Evolutionary conservation across 106 monocot genomes (phyloP).

Genomic region (Dactylorhiza incarnata): DNA sequence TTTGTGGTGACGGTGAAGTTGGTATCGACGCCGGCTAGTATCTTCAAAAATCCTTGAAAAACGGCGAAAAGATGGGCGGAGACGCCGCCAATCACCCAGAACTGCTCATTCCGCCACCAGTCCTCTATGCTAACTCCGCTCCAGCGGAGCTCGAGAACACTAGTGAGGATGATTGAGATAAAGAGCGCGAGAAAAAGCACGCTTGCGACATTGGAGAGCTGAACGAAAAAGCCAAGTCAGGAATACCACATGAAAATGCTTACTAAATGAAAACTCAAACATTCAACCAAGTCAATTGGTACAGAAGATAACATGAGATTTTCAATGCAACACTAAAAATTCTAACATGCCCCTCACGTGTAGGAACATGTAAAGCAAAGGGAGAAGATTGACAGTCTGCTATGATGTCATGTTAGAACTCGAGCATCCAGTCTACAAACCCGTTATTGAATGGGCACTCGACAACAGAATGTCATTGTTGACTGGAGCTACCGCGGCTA

Average conservation of each 20-base stretch:
- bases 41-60: slow-evolving; percentile 87
- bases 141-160: slow-evolving; percentile 88
- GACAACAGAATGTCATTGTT: not conserved
- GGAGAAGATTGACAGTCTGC: too few species aligned
- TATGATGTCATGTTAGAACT: too few species aligned
- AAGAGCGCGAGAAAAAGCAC: slow-evolving; percentile 80
- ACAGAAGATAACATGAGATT: not conserved
- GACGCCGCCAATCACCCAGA: slow-evolving; percentile 98
- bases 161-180: slow-evolving; percentile 91
- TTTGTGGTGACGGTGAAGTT: slow-evolving; percentile 98
- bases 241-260: too few species aligned
- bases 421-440: too few species aligned
- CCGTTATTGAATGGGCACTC: too few species aligned
- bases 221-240: not conserved
- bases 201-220: slow-evolving; percentile 87
- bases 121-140: slow-evolving; percentile 91
- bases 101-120: slow-evolving; percentile 96
- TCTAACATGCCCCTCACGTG: too few species aligned
- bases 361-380: too few species aligned
- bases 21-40: slow-evolving; percentile 82
- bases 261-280: too few species aligned
- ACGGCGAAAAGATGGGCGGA: slow-evolving; percentile 96
- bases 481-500: too few species aligned
- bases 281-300: too few species aligned
- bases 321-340: too few species aligned